Conservation (phyloP, 2,329 filamentous ascomycete species). For the Cercospora berteroae region DNA sequence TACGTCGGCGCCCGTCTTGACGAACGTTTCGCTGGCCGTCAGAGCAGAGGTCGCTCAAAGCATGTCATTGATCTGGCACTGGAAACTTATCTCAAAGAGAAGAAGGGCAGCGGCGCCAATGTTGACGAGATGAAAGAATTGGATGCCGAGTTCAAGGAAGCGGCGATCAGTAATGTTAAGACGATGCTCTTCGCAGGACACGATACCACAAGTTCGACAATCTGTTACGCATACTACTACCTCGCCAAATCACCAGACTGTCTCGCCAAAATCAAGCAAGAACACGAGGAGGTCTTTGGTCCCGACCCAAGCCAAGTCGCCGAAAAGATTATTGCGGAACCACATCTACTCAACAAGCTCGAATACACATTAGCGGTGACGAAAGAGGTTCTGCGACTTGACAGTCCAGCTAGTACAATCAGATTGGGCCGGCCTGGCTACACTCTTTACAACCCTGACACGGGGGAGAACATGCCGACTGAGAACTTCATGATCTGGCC, state of each 20-base stretch:
- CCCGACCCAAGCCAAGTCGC: conserved; percentile 38
- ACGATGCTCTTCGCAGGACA: conserved; percentile 46
- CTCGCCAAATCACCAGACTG: conserved; percentile 39
- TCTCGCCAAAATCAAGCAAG: conserved; percentile 42
- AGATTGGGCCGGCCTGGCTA: conserved; percentile 37
- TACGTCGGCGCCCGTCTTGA: conserved; percentile 39
- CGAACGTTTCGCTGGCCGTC: conserved; percentile 39
- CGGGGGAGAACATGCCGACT: conserved; percentile 46
- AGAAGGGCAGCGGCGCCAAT: conserved; percentile 30
- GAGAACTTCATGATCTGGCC: conserved; percentile 47
- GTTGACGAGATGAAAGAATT: conserved; percentile 33
- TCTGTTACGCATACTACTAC: conserved; percentile 43
- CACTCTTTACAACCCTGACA: conserved; percentile 45
- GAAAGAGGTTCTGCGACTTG: conserved; percentile 55
- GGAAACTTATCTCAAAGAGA: conserved; percentile 42
- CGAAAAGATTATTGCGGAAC: conserved; percentile 43
- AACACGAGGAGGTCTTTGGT: conserved; percentile 56
- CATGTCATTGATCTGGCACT: conserved; percentile 39
- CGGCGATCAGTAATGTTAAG: conserved; percentile 41
- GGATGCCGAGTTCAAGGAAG: conserved; percentile 39
- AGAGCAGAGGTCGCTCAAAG: conserved; percentile 35
- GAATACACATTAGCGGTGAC: conserved; percentile 54
- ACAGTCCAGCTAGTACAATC: conserved; percentile 49
- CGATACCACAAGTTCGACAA: conserved; percentile 43
- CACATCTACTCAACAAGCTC: conserved; percentile 51